phyloP scores from a whole-genome alignment of 352 stramenopile species.

The Globisporangium abappressorium region DNA sequence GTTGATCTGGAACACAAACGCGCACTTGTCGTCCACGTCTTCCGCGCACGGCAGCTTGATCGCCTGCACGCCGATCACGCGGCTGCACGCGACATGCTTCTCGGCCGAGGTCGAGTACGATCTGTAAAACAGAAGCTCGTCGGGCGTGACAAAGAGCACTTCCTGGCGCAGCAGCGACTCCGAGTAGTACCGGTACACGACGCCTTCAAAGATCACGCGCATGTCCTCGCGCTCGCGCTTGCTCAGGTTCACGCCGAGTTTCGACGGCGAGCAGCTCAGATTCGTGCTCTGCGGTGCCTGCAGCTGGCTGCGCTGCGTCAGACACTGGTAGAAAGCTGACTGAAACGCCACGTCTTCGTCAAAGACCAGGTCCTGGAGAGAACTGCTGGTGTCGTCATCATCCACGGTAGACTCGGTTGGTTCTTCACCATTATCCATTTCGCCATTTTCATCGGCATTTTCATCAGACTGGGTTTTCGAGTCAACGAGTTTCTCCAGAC shows the following conservation, averaged over 20 bases:
- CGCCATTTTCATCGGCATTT: background rate
- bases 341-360: conserved; percentile 37
- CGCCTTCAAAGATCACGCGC: conserved; percentile 56
- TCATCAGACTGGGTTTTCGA: background rate
- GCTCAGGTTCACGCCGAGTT: conserved; percentile 65
- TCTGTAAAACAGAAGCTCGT: conserved; percentile 61
- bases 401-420: background rate
- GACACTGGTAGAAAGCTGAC: conserved; percentile 57
- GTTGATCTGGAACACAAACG: conserved; percentile 65
- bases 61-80: conserved; percentile 52
- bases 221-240: conserved; percentile 56
- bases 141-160: conserved; percentile 60
- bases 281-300: conserved; percentile 39
- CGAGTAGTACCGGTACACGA: conserved; percentile 70
- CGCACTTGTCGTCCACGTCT: conserved; percentile 19
- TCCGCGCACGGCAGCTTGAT: conserved; percentile 27
- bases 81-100: conserved; percentile 39
- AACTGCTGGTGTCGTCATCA: background rate
- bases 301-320: conserved; percentile 47
- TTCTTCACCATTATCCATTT: background rate
- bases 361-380: conserved; percentile 1
- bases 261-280: conserved; percentile 42
- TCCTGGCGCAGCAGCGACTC: conserved; percentile 67
- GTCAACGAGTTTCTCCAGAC: conserved; percentile 27
- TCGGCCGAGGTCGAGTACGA: conserved; percentile 57